Conservation (phyloP, 2,329 filamentous ascomycete genomes). For the Balansia obtecta region DNA sequence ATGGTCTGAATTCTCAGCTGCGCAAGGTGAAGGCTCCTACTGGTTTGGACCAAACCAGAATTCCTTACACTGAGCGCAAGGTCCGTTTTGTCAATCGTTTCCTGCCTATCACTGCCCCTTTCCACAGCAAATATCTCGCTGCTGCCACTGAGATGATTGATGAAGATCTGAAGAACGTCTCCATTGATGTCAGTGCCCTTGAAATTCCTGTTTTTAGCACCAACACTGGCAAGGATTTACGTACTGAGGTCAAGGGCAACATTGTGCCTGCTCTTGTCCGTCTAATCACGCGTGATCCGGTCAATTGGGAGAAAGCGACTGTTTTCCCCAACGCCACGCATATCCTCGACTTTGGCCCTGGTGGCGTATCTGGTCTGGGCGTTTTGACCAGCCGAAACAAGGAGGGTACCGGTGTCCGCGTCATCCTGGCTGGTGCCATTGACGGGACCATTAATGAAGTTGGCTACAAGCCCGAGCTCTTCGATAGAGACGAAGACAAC, state of each 20-base stretch:
- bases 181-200: conserved; percentile 60
- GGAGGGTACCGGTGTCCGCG: conserved; percentile 92
- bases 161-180: conserved; percentile 73
- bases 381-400: conserved; percentile 97
- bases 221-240: conserved; percentile 74
- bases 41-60: conserved; percentile 88
- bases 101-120: conserved; percentile 91
- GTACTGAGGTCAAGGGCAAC: conserved; percentile 56
- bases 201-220: conserved; percentile 85
- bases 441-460: conserved; percentile 83
- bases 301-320: conserved; percentile 94
- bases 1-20: conserved; percentile 87
- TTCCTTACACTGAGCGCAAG: conserved; percentile 92
- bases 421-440: conserved; percentile 89
- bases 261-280: conserved; percentile 78
- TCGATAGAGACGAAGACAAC: conserved; percentile 89
- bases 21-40: conserved; percentile 96
- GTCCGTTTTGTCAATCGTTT: conserved; percentile 95
- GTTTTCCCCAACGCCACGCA: conserved; percentile 85
- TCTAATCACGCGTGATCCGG: conserved; percentile 87
- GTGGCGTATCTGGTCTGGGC: conserved; percentile 91
- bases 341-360: conserved; percentile 91
- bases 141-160: conserved; percentile 74
- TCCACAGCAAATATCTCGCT: conserved; percentile 89
- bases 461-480: conserved; percentile 95